A percentile compares a stretch with the other conserved stretches of the same genome.
Evolutionary conservation across 2,329 filamentous ascomycete genomes (phyloP).

Genomic region (Epichloe aotearoae): DNA sequence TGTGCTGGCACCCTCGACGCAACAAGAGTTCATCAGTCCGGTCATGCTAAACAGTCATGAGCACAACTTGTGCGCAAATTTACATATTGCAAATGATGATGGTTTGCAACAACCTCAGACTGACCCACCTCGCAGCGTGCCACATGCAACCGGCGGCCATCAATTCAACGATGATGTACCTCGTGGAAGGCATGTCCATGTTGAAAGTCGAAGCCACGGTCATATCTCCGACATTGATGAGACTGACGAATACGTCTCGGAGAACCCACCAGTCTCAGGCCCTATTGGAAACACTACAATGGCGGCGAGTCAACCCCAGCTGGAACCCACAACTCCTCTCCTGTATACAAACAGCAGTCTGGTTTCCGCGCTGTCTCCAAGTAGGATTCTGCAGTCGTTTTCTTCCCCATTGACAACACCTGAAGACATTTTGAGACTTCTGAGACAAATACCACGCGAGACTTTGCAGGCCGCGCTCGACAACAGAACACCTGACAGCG

Average conservation of each 20-base stretch:
- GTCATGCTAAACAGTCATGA: neutral
- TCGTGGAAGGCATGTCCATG: neutral
- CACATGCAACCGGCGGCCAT: neutral
- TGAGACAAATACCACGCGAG: neutral
- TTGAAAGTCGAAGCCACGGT: neutral
- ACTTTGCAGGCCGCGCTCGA: constrained; percentile 1
- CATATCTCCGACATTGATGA: neutral
- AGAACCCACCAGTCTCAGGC: neutral
- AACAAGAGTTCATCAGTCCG: neutral
- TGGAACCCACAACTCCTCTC: neutral
- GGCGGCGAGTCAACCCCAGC: neutral
- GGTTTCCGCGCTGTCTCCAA: too few species aligned
- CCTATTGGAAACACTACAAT: neutral
- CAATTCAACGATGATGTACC: neutral
- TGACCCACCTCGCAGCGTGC: neutral
- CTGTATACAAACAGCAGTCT: neutral
- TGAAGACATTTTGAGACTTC: neutral
- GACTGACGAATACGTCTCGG: neutral
- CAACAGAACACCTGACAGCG: neutral
- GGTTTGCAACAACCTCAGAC: neutral
- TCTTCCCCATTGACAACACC: neutral
- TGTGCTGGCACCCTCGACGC: neutral
- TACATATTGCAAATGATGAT: neutral
- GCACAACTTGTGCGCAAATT: neutral
- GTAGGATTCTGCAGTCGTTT: neutral